Percentiles rank a stretch among this genome's conserved stretches.
Evolutionary conservation across 306 rosid species (phyloP).

Genomic region (Citrullus colocynthis): DNA sequence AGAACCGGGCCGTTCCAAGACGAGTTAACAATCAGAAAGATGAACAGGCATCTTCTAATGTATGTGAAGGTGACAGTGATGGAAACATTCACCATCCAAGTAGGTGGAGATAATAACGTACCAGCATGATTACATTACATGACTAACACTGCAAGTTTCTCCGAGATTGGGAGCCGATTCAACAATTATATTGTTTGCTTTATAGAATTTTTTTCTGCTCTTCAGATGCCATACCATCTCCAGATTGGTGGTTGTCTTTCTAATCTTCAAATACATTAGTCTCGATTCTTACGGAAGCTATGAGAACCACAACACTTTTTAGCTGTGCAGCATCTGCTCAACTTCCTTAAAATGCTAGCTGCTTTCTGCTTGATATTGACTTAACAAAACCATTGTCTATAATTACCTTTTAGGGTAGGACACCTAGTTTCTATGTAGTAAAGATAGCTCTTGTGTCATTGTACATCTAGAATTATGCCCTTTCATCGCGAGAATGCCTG

Average conservation of each 20-base stretch:
- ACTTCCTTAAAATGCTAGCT: neutral
- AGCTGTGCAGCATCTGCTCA: neutral
- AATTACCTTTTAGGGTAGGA: neutral
- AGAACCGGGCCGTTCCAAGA: conserved; percentile 23
- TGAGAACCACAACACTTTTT: neutral
- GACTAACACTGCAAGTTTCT: conserved; percentile 25
- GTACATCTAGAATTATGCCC: neutral
- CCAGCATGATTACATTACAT: conserved; percentile 18
- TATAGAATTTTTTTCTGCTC: neutral
- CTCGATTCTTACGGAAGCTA: conserved; percentile 9
- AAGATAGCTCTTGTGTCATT: neutral
- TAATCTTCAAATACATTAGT: conserved; percentile 20
- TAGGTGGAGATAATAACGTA: conserved; percentile 34
- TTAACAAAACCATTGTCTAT: neutral
- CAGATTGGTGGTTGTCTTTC: conserved; percentile 25
- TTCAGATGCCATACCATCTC: conserved; percentile 17
- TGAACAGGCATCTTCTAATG: conserved; percentile 37
- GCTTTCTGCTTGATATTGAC: neutral
- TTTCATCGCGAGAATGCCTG: neutral
- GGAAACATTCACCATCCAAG: conserved; percentile 34
- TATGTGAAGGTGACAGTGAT: conserved; percentile 42
- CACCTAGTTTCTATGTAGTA: neutral
- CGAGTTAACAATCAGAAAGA: conserved; percentile 27
- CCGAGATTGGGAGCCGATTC: conserved; percentile 3
- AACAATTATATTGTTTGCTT: neutral